Evolutionary conservation across 495 filamentous ascomycete genomes (phyloP).

Genomic region (Rhizodiscina lignyota): DNA sequence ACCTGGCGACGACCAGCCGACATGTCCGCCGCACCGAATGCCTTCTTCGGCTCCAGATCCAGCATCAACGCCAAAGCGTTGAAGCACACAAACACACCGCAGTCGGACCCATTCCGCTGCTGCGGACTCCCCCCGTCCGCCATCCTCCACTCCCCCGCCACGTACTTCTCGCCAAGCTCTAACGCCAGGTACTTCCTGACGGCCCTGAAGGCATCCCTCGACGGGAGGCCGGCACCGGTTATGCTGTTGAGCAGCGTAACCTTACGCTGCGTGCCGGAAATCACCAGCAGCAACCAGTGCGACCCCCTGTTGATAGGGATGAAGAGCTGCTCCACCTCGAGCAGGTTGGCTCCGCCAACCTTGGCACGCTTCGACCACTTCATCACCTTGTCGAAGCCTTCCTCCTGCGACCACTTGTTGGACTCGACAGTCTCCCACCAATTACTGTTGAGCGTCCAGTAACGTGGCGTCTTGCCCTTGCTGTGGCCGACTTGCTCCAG

Average conservation of each 20-base stretch:
- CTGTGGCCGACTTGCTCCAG: conserved; percentile 28
- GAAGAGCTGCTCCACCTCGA: conserved; percentile 43
- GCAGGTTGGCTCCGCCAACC: conserved; percentile 33
- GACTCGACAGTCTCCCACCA: conserved; percentile 48
- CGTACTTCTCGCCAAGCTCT: conserved; percentile 39
- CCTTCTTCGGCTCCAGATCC: conserved; percentile 5
- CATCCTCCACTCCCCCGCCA: conserved; percentile 44
- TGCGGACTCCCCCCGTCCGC: conserved; percentile 26
- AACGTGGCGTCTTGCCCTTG: conserved; percentile 34
- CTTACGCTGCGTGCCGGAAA: conserved; percentile 42
- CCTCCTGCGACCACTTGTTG: too few relatives aligned
- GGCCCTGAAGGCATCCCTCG: conserved; percentile 20
- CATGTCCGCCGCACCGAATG: conserved; percentile 8
- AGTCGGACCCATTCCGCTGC: conserved; percentile 62
- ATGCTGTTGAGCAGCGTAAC: conserved; percentile 69
- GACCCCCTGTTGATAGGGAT: conserved; percentile 36
- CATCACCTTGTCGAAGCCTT: conserved; percentile 29
- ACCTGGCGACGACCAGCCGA: conserved; percentile 9
- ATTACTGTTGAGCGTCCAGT: conserved; percentile 52
- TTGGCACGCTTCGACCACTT: conserved; percentile 40
- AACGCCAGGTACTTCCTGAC: conserved; percentile 38
- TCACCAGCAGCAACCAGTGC: conserved; percentile 54
- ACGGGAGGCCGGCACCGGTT: conserved; percentile 14
- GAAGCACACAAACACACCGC: conserved; percentile 48
- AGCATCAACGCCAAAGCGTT: conserved; percentile 15